Evolutionary conservation across 495 filamentous ascomycete genomes (phyloP), one percentile per base, ranked within the genome.

Genomic region (Emericellopsis terricola): DNA sequence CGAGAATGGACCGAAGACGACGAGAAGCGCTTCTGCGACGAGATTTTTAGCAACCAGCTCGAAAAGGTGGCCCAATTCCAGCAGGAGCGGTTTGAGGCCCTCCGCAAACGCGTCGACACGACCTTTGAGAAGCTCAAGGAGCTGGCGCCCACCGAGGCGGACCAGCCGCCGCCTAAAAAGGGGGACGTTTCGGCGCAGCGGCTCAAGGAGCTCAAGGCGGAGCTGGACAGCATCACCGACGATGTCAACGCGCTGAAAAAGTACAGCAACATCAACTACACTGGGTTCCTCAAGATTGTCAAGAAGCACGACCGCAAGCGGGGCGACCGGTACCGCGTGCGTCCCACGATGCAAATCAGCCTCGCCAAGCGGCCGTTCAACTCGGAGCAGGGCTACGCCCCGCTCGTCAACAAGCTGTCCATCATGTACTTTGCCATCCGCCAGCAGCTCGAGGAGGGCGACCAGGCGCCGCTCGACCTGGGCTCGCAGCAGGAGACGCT

Each of bases 291-390:
- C 43, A 97, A 97, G 61, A 91, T 92, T 17, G 84, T 79, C 16
- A 97, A 97, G 69, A 97, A 97, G 53, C 89, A 97, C 56, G 89
- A 97, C 49, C 76, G 89, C 31, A 87, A 81, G 52, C 73, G 84
- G 31, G 85, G 71, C 54, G 48, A 67, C 42, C 59, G 51, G 28
- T 94, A 94, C 56, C 82, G 77, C 46, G 81, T 97, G 34, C 73
- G 81, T 38, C 84, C 89, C 15, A 68, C 96, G 57, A 66, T 94
- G 47, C 80, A 93, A 49, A 77, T 94, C 38, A 80, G 81, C 40
- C 53, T 97, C 50, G 72, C 82, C 20, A 73, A 83, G 31, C 62
- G 83, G 37, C 83, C 87, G 11, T 91, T 97, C 63, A 94, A 96
- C 56, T 85, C 81, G 36, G 89, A 97, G 53, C 55, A 62, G 38